Evolutionary conservation across 208 protist genomes (phyloP).

Genomic region (Leishmania tarentolae): DNA sequence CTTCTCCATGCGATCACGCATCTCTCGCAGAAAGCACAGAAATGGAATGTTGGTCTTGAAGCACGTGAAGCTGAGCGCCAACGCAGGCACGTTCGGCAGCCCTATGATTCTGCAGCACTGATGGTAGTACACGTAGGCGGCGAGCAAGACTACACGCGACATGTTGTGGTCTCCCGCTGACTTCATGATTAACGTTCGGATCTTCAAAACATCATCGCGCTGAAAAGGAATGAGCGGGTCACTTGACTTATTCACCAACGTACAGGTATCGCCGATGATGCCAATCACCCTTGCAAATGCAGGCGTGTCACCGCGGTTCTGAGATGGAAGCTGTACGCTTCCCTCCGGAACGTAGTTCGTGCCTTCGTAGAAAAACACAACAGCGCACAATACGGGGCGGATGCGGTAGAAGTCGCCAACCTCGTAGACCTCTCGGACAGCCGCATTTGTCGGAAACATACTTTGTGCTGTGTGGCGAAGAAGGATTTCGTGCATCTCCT

Average conservation of each 20-base stretch:
- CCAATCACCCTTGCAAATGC: constrained; percentile 64
- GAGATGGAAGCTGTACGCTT: constrained; percentile 38
- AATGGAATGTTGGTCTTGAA: constrained; percentile 80
- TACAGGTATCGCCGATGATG: constrained; percentile 33
- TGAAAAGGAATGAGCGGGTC: constrained; percentile 7
- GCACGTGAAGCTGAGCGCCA: constrained; percentile 32
- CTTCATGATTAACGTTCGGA: constrained; percentile 70
- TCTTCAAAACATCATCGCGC: constrained; percentile 20
- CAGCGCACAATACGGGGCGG: constrained; percentile 56
- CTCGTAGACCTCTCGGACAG: constrained; percentile 32
- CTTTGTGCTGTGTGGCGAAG: constrained; percentile 6
- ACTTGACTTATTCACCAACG: constrained; percentile 2
- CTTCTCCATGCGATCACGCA: constrained; percentile 42
- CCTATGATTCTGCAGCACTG: constrained; percentile 48
- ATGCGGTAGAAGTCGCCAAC: constrained; percentile 26
- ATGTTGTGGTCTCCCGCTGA: constrained; percentile 80
- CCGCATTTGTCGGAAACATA: constrained; percentile 43
- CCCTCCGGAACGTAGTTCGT: constrained; percentile 43
- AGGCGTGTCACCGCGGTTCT: constrained; percentile 7
- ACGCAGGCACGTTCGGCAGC: constrained; percentile 31
- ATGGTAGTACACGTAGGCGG: constrained; percentile 51
- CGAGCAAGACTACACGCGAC: constrained; percentile 56
- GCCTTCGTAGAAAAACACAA: constrained; percentile 68
- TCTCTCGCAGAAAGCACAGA: constrained; percentile 74
- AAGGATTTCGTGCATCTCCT: constrained; percentile 42